phyloP scores from a whole-genome alignment of 805 yeast species.

The Blastobotrys terrestris region DNA sequence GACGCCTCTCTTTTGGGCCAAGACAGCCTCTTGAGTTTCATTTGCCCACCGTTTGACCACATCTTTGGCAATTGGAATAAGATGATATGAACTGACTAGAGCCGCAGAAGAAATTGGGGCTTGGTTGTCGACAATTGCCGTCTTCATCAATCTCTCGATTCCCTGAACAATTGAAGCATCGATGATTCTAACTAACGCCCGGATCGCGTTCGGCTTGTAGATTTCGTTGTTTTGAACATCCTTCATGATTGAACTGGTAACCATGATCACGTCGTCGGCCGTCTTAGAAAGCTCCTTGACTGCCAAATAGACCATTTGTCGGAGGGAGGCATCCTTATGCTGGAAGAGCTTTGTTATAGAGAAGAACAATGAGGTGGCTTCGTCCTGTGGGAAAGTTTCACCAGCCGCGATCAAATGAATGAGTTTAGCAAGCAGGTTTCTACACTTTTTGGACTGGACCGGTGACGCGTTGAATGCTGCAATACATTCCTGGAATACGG shows the following conservation, averaged over 20 bases:
- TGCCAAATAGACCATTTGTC: conserved; percentile 91
- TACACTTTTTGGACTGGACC: conserved; percentile 80
- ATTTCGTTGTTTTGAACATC: conserved; percentile 80
- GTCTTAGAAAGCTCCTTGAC: conserved; percentile 82
- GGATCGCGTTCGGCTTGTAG: conserved; percentile 90
- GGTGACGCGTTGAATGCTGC: conserved; percentile 90
- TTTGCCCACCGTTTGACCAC: conserved; percentile 91
- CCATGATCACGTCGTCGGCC: conserved; percentile 93
- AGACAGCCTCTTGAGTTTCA: conserved; percentile 88
- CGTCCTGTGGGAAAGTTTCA: conserved; percentile 78
- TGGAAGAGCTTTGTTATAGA: conserved; percentile 93
- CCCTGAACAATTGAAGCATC: conserved; percentile 84
- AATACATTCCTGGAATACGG: conserved; percentile 91
- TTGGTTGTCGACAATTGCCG: conserved; percentile 85
- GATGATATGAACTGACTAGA: conserved; percentile 80
- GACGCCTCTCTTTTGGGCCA: conserved; percentile 43
- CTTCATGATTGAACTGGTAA: conserved; percentile 95
- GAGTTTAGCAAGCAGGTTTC: conserved; percentile 73
- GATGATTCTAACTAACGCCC: conserved; percentile 83
- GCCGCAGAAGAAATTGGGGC: conserved; percentile 93
- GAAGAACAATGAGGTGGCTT: conserved; percentile 88
- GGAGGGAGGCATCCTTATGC: conserved; percentile 74
- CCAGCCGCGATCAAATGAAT: conserved; percentile 79
- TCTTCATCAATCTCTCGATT: conserved; percentile 86
- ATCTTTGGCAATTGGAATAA: conserved; percentile 83